These are phyloP conservation scores for Fusarium albidum DNA, from an alignment of 2,329 filamentous ascomycete genomes.

Conservation along the genomic window DNA sequence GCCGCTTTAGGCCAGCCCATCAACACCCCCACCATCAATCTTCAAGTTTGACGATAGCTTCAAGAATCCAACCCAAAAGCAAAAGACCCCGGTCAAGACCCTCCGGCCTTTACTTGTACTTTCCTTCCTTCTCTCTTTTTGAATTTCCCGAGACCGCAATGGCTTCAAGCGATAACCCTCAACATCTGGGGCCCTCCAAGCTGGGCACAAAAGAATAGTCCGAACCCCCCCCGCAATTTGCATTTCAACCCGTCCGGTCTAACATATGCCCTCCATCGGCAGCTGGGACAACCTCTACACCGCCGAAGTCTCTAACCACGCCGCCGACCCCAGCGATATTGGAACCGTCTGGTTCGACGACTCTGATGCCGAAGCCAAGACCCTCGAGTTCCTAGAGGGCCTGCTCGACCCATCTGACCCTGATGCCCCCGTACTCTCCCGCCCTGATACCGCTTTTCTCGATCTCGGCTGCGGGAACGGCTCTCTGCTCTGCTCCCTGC, in stretches of 20 bases:
- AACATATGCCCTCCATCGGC: slow-evolving; percentile 10
- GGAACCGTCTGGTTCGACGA: slow-evolving; percentile 98
- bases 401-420: slow-evolving; percentile 39
- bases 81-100: too few relatives aligned
- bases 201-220: slow-evolving; percentile 94
- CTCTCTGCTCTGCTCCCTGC: slow-evolving; percentile 83
- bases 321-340: slow-evolving; percentile 76
- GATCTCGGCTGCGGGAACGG: slow-evolving; percentile 97
- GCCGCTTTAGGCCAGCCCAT: slow-evolving; percentile 21
- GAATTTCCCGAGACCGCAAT: slow-evolving; percentile 12
- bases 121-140: neutral
- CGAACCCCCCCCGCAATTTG: slow-evolving; percentile 42
- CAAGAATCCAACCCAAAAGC: slow-evolving; percentile 3
- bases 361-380: slow-evolving; percentile 83
- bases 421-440: slow-evolving; percentile 31
- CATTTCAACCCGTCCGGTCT: slow-evolving; percentile 13
- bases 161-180: slow-evolving; percentile 53
- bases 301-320: slow-evolving; percentile 75
- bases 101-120: neutral
- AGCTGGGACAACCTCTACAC: slow-evolving; percentile 83
- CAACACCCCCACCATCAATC: slow-evolving; percentile 34
- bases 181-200: slow-evolving; percentile 76
- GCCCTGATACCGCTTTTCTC: slow-evolving; percentile 67
- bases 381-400: slow-evolving; percentile 71
- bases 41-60: slow-evolving; percentile 18